Evolutionary conservation across 1,284 basidiomycete species (phyloP).

Genomic region (Trichosporon sp.): DNA sequence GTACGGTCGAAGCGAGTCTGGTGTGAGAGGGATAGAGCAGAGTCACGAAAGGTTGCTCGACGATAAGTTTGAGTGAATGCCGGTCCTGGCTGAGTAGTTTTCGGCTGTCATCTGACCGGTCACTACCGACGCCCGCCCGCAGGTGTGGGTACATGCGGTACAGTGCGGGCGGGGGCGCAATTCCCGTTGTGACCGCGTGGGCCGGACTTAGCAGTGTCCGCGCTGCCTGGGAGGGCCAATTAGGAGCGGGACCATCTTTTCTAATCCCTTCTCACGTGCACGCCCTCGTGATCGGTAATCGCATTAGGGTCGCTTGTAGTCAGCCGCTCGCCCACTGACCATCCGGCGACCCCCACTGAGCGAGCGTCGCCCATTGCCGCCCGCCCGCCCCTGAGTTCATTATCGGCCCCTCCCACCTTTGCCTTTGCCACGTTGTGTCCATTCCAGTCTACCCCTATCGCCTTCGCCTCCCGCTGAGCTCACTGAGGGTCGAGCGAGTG

Average conservation of each 20-base stretch:
- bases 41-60: not conserved
- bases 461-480: not conserved
- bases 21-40: not conserved
- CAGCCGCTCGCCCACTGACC: too few relatives aligned
- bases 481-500: not conserved
- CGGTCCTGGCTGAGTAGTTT: not conserved
- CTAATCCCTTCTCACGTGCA: not conserved
- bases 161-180: not conserved
- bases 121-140: not conserved
- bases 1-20: not conserved
- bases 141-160: not conserved
- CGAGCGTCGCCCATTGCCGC: not conserved
- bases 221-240: not conserved
- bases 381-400: not conserved
- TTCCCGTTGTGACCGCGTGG: not conserved
- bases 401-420: constrained; percentile 1
- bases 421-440: not conserved
- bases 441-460: not conserved
- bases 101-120: constrained; percentile 3
- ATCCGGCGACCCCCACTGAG: too few relatives aligned
- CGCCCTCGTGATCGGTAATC: not conserved
- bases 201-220: not conserved
- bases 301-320: not conserved
- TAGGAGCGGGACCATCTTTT: not conserved
- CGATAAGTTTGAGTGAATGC: not conserved